Evolutionary conservation across 306 rosid genomes (phyloP).

Genomic region (Cucurbita moschata): DNA sequence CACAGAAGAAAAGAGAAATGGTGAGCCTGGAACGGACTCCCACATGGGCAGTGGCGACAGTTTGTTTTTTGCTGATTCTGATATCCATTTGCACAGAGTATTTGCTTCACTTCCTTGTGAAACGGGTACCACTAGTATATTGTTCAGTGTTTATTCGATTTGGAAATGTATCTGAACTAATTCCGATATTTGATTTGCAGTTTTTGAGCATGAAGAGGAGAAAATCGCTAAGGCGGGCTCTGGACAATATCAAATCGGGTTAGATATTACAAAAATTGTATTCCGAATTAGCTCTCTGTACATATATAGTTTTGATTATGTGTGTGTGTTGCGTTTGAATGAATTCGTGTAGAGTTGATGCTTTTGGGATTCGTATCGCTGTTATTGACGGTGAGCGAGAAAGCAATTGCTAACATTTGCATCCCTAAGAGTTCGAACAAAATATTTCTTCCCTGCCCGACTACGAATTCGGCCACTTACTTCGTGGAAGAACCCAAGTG

Average conservation of each 20-base stretch:
- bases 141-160: too few species aligned
- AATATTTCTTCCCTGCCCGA: constrained; percentile 31
- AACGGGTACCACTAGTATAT: constrained; percentile 11
- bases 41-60: constrained; percentile 51
- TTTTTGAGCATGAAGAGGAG: constrained; percentile 24
- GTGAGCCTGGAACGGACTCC: constrained; percentile 27
- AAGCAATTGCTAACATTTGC: constrained; percentile 31
- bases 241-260: constrained; percentile 44
- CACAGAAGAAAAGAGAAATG: not conserved
- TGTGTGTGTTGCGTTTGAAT: too few species aligned
- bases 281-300: too few species aligned
- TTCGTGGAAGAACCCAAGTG: constrained; percentile 34
- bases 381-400: constrained; percentile 26
- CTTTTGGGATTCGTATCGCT: constrained; percentile 39
- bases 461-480: not conserved
- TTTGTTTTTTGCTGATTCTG: constrained; percentile 26
- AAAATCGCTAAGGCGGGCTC: constrained; percentile 31
- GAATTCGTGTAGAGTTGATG: constrained; percentile 23
- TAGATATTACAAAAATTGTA: not conserved
- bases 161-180: too few species aligned
- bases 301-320: too few species aligned
- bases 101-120: constrained; percentile 20
- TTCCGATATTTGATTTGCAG: constrained; percentile 2
- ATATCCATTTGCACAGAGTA: constrained; percentile 31
- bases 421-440: constrained; percentile 24